These are phyloP conservation scores for Alternaria arbusti DNA, from an alignment of 2,329 filamentous ascomycete genomes.

Conservation along the genomic window DNA sequence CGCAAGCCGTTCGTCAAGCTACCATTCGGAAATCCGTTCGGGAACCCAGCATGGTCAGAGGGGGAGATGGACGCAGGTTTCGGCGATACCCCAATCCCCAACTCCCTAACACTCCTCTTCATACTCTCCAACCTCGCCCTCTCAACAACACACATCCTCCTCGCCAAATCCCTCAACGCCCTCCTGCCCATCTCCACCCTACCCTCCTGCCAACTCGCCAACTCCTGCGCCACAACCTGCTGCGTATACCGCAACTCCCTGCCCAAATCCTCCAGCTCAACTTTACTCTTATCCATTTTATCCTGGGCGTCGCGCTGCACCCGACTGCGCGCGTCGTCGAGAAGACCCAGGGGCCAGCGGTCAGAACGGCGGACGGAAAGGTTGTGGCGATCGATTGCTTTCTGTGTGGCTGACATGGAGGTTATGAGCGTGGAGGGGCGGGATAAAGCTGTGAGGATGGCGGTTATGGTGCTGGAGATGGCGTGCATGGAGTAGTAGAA, in stretches of 20 bases:
- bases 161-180: slow-evolving; percentile 77
- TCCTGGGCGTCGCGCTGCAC: slow-evolving; percentile 84
- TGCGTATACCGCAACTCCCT: slow-evolving; percentile 89
- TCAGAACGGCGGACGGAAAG: slow-evolving; percentile 76
- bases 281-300: slow-evolving; percentile 72
- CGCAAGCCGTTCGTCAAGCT: not conserved
- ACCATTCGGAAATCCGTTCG: not conserved
- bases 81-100: slow-evolving; percentile 16
- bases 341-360: slow-evolving; percentile 78
- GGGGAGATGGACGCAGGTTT: not conserved
- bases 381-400: slow-evolving; percentile 78
- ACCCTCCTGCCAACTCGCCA: slow-evolving; percentile 93
- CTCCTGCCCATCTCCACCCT: slow-evolving; percentile 77
- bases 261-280: slow-evolving; percentile 75
- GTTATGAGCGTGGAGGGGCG: slow-evolving; percentile 79
- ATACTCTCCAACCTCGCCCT: slow-evolving; percentile 80
- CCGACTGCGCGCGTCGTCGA: slow-evolving; percentile 86
- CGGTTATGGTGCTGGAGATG: slow-evolving; percentile 82
- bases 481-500: slow-evolving; percentile 81
- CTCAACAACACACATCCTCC: slow-evolving; percentile 80
- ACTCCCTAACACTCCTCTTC: slow-evolving; percentile 74
- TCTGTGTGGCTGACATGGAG: slow-evolving; percentile 75
- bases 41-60: not conserved
- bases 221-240: slow-evolving; percentile 86
- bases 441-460: slow-evolving; percentile 78